Conservation (phyloP, 2,329 filamentous ascomycete species). For the Nigrospora osmanthi region DNA sequence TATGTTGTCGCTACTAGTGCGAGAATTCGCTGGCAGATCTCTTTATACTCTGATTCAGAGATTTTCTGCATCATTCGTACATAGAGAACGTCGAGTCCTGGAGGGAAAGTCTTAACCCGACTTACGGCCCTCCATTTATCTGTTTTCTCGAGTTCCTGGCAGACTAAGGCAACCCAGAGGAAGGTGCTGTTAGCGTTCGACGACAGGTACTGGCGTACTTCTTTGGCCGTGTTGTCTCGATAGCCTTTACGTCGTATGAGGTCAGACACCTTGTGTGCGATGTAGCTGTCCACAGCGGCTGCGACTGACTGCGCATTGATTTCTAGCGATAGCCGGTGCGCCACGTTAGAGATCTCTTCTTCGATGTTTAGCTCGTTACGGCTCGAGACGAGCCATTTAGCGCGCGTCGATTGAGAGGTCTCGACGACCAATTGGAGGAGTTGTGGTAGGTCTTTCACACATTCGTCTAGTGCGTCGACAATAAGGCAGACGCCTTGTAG, state of each 20-base stretch:
- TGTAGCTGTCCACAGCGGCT: background rate
- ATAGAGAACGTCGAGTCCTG: slow-evolving; percentile 28
- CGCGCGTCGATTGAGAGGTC: too few species aligned
- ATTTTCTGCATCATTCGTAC: slow-evolving; percentile 27
- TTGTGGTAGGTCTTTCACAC: slow-evolving; percentile 13
- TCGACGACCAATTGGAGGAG: slow-evolving; percentile 27
- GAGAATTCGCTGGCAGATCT: slow-evolving; percentile 25
- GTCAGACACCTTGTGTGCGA: too few species aligned
- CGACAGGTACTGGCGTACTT: too few species aligned
- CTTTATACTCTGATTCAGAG: slow-evolving; percentile 12
- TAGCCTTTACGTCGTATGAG: too few species aligned
- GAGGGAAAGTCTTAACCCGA: slow-evolving; percentile 17
- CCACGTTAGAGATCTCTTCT: too few species aligned
- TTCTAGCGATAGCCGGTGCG: too few species aligned
- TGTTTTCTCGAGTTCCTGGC: slow-evolving; percentile 22
- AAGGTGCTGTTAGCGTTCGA: slow-evolving; percentile 29
- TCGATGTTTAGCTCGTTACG: too few species aligned
- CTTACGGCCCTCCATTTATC: too few species aligned
- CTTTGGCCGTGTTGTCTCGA: too few species aligned
- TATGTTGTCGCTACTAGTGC: slow-evolving; percentile 17
- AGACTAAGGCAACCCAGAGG: slow-evolving; percentile 35
- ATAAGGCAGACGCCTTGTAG: slow-evolving; percentile 25
- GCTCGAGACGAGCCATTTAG: too few species aligned
- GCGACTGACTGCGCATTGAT: background rate
- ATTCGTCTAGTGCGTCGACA: slow-evolving; percentile 41